Percentiles rank a stretch among this genome's conserved stretches.
These are phyloP conservation scores for Phlebiopsis gigantea DNA, from an alignment of 768 basidiomycete species.

Conservation along the genomic window DNA sequence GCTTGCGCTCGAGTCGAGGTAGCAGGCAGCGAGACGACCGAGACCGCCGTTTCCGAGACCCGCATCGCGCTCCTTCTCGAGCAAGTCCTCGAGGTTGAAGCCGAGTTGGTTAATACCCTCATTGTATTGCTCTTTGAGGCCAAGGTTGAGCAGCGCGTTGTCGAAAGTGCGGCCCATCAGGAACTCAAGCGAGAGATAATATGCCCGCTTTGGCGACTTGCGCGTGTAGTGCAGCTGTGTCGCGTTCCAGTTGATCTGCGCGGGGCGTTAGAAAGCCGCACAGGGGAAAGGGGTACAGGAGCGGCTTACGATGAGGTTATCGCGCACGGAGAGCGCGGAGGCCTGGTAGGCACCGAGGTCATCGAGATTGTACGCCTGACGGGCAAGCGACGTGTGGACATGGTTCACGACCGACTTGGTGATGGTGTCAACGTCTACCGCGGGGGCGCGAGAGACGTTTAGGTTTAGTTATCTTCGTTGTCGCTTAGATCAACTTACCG, in stretches of 20 bases:
- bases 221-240: constrained; percentile 74
- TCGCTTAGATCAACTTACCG: constrained; percentile 30
- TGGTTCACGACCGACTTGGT: constrained; percentile 76
- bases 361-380: constrained; percentile 87
- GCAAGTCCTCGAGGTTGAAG: constrained; percentile 82
- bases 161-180: constrained; percentile 80
- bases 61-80: constrained; percentile 89
- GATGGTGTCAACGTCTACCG: constrained; percentile 52
- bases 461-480: not conserved
- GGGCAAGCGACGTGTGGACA: constrained; percentile 78
- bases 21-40: constrained; percentile 95
- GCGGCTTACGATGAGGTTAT: constrained; percentile 70
- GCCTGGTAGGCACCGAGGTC: constrained; percentile 89
- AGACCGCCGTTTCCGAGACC: constrained; percentile 94
- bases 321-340: constrained; percentile 79
- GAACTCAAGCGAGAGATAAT: constrained; percentile 95
- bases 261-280: not conserved
- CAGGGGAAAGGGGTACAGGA: not conserved
- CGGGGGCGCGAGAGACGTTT: not conserved
- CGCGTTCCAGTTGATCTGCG: constrained; percentile 78
- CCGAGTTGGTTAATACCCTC: constrained; percentile 73
- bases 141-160: constrained; percentile 83
- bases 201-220: constrained; percentile 83
- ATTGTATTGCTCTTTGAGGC: constrained; percentile 70
- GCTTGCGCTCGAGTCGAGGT: constrained; percentile 88